Evolutionary conservation across 305 asterid genomes (phyloP), one percentile per base, ranked within the genome.

Genomic region (Solanum hybrid): DNA sequence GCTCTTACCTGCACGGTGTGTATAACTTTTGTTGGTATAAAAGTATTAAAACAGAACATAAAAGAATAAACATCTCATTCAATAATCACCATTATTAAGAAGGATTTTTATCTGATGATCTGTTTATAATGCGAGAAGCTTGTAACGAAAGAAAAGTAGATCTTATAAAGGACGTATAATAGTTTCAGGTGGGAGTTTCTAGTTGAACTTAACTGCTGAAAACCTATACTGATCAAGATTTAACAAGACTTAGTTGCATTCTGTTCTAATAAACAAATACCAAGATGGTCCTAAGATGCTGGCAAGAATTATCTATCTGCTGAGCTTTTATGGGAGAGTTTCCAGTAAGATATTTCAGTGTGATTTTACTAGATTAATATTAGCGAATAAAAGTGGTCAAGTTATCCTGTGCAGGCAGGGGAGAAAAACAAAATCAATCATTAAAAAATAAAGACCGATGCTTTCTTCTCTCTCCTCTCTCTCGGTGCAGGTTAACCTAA

Each of bases 1-100:
- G 91, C 93, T 89, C 95, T 98, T 78, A 92, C 98, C 99, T 96
- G 97, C 93, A 93, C 66, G 81, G 73, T 56, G 72, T 40, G 45
- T 34, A 15, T 14, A 51, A 88, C 82, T 85, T 32, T 56, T 85
- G 77, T 85, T 56, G 76, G 87, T 31, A 26, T 40, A 80, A 4
- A 40, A 85, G 51, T 31, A 85, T 4, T 60, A 85, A 85, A 85
- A 51, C 76, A 56, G 88, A 85, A 32, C 88, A 85, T 32, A 31
- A 56, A 85, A 85, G 51, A 22, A 32, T 7, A 34, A 85, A 85
- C 45, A 60, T 85, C 34, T 56, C 51, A 56, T 31, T 31, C 87
- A 56, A 19, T 32, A 85, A 56, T 22, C 24, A 34, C n/a, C 76
- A 85, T 32, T 85, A 56, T 19, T 31, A 56, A 34, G 77, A 51